Conservation (phyloP, 176 grass and related monocot genomes). For the Puccinellia tenuiflora region DNA sequence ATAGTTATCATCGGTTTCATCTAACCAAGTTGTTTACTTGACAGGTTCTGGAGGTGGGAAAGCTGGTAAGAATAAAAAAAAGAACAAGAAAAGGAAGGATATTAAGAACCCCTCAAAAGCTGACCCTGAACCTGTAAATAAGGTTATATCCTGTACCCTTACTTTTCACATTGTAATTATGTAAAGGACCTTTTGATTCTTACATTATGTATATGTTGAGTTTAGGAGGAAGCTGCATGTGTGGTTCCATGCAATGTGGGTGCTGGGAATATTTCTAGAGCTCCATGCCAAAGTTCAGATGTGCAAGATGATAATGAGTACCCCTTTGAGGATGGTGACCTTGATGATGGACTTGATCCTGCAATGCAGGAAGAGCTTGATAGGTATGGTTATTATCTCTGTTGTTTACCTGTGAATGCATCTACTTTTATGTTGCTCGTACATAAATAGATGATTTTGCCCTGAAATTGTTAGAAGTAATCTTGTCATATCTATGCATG, state of each 20-base stretch:
- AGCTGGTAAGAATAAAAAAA: slow-evolving; percentile 84
- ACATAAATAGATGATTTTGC: not conserved
- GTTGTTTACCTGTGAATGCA: not conserved
- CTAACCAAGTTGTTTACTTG: slow-evolving; percentile 34
- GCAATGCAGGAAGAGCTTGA: slow-evolving; percentile 98
- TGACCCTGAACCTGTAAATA: slow-evolving; percentile 46
- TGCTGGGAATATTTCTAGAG: slow-evolving; percentile 55
- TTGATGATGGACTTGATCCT: slow-evolving; percentile 97
- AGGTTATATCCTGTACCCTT: slow-evolving; percentile 34
- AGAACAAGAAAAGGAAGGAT: slow-evolving; percentile 88
- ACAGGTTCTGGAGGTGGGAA: slow-evolving; percentile 71
- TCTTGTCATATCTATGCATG: too few species aligned
- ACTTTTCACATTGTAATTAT: slow-evolving; percentile 18
- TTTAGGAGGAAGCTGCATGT: slow-evolving; percentile 47
- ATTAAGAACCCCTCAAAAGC: slow-evolving; percentile 48
- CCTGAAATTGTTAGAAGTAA: too few species aligned
- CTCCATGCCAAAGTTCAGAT: slow-evolving; percentile 47
- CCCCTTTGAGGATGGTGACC: slow-evolving; percentile 84
- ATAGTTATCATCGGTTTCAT: not conserved
- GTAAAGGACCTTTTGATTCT: not conserved
- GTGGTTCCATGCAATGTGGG: slow-evolving; percentile 28
- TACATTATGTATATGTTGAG: slow-evolving; percentile 18
- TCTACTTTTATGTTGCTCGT: not conserved
- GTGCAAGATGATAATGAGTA: slow-evolving; percentile 58
- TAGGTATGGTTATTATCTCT: slow-evolving; percentile 47